phyloP scores from a whole-genome alignment of 768 basidiomycete genomes.

The Russula sp. region DNA sequence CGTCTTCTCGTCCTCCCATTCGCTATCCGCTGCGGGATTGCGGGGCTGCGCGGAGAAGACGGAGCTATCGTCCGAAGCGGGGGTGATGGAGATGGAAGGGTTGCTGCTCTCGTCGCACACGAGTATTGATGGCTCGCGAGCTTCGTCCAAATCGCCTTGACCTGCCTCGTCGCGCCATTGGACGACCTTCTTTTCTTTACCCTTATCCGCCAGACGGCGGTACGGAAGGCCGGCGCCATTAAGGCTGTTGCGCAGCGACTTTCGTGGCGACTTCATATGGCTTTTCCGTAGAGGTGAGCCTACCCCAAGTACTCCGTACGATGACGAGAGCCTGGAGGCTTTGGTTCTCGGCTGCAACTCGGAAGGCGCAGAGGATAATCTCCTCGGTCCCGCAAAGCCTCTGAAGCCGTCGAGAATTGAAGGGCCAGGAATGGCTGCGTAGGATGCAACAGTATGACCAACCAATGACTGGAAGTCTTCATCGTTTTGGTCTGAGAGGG shows the following conservation, averaged over 20 bases:
- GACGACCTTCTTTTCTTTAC: constrained; percentile 58
- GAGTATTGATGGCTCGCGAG: constrained; percentile 30
- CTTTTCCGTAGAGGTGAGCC: constrained; percentile 40
- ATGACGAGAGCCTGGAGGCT: constrained; percentile 40
- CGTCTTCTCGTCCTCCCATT: constrained; percentile 87
- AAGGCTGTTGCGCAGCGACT: constrained; percentile 37
- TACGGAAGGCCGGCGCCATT: constrained; percentile 45
- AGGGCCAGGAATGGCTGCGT: constrained; percentile 36
- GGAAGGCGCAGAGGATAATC: constrained; percentile 44
- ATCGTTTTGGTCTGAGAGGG: constrained; percentile 61
- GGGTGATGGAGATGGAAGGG: constrained; percentile 28
- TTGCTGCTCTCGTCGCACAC: constrained; percentile 25
- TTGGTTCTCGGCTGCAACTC: constrained; percentile 36
- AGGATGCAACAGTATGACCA: constrained; percentile 60
- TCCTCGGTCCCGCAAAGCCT: constrained; percentile 42
- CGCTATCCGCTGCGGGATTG: constrained; percentile 56
- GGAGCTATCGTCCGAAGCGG: constrained; percentile 35
- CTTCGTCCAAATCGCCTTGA: constrained; percentile 73
- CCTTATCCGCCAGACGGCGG: constrained; percentile 57
- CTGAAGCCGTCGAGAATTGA: constrained; percentile 44
- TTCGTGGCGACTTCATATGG: constrained; percentile 34
- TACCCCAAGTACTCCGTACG: constrained; percentile 33
- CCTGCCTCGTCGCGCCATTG: constrained; percentile 87
- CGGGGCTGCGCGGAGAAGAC: constrained; percentile 35
- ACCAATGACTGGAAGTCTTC: constrained; percentile 60